Conservation (phyloP, 768 basidiomycete genomes). For the Postia placenta region DNA sequence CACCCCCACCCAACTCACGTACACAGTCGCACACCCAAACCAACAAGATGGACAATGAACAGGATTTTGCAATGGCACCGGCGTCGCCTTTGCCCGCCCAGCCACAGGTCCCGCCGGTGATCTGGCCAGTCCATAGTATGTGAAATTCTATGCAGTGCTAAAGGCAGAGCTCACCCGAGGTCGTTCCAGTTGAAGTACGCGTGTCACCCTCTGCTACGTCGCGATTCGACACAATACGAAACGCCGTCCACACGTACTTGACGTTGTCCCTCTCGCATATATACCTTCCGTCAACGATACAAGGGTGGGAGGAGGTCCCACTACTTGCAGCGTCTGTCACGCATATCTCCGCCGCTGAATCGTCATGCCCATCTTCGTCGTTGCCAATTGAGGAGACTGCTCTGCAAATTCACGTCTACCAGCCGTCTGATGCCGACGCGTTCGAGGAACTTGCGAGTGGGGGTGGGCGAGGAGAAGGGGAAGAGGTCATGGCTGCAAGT, state of each 20-base stretch:
- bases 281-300: constrained; percentile 60
- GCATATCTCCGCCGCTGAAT: constrained; percentile 67
- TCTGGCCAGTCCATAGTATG: constrained; percentile 68
- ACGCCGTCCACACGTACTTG: constrained; percentile 52
- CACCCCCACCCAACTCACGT: no score
- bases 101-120: constrained; percentile 9
- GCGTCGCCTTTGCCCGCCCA: constrained; percentile 7
- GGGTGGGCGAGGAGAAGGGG: constrained; percentile 48
- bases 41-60: constrained; percentile 14
- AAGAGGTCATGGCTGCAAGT: constrained; percentile 81
- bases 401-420: constrained; percentile 86
- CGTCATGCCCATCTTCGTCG: constrained; percentile 44
- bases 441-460: constrained; percentile 67
- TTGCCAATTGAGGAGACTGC: constrained; percentile 50
- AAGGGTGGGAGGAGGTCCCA: constrained; percentile 75
- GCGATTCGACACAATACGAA: constrained; percentile 71
- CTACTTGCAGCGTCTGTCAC: constrained; percentile 73
- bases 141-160: no score
- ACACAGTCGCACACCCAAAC: background rate
- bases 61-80: constrained; percentile 21
- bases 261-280: constrained; percentile 56
- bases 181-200: constrained; percentile 71
- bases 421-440: constrained; percentile 60
- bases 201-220: constrained; percentile 61
- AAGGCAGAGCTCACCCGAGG: background rate